Evolutionary conservation across 2,329 filamentous ascomycete species (phyloP), one percentile per base, ranked within the genome.

Genomic region (Mycogone perniciosa): DNA sequence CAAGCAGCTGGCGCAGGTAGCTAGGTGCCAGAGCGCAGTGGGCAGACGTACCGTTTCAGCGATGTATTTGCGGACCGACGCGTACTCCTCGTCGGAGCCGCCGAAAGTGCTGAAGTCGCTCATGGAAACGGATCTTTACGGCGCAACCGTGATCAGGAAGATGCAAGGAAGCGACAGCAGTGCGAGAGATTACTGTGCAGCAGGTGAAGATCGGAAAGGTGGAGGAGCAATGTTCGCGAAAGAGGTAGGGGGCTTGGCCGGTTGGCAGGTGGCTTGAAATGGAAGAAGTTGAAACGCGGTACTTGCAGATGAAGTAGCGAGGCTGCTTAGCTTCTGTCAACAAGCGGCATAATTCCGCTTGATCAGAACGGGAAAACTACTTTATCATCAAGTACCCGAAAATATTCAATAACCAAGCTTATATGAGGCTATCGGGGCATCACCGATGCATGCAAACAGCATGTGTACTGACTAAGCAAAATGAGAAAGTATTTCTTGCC

Each of bases 21-120:
- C 30, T 13, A 43, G 31, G 13, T 35, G 33, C 35, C 7, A 39
- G 34, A 31, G 34, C 34, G 35, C 40, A 38, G 13, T 11, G 44
- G 26, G 46, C 8, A 42, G 50, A 60, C 67, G 43, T 78, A 95
- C 90, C 63, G 95, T 81, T 64, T 91, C 87, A 48, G 76, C 73
- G 59, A 87, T 83, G 55, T 92, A 79, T 71, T 88, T 89, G 72
- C 82, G 87, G 63, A 95, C 81, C 72, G 92, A 87, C 56, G 80
- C 80, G 67, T 86, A 89, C 72, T 93, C 88, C 71, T 92, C 88
- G 37, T 92, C 88, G 27, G 82, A 80, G 62, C 83, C 82, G 61
- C 84, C 85, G 67, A 81, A 89, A 62, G 82, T 78, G 57, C 70
- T 73, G 69, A 86, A 85, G 69, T 89, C 86, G 60, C 81, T 80